Base-by-base conservation (phyloP, 2,329 filamentous ascomycete genomes). In the Monilinia vaccinii-corymbosi region DNA sequence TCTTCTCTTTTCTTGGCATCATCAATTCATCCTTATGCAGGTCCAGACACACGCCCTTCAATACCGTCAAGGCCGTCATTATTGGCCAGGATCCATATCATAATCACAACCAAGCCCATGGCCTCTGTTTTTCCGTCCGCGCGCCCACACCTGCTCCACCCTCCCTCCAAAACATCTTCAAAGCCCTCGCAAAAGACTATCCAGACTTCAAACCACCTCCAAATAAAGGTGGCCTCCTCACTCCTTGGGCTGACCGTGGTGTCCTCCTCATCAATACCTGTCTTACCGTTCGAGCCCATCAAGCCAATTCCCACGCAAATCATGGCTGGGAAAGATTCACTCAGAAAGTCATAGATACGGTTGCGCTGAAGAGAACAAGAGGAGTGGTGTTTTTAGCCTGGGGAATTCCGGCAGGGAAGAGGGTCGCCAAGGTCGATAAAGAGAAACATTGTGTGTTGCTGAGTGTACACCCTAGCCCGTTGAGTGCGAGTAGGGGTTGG, bases 31-130 rank as follows among this genome's bases (percentile, higher is more conserved):
- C 25, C 13, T 18, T 25, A 34, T 31, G 58, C 13, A 97, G 93
- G 93, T 97, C 93, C 62, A 88, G 91, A 31, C 88, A 96, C 73
- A 97, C 93, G 0, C 92, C 94, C 9, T 86, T 99, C 68, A 78
- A 87, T 76, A 87, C 81, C 16, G 92, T 97, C 73, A 96, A 96
- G 74, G 88, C 89, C 60, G 92, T 99, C 62, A 91, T 99, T 70
- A 75, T 97, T 58, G 94, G 94, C 65, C 94, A 99, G 77, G 94
- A 99, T 73, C 94, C 94, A 3, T 99, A 99, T 74, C 94, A 99
- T 78, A 96, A 96, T 73, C 74, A 84, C 73, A 95, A 95, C 74
- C 94, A 99, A 79, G 94, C 94, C 55, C 94, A 97, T 74, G 94
- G 94, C 47, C 85, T 99, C 61, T 93, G 89, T 72, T 99, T 99